A percentile compares a stretch with the other conserved stretches of the same genome.
These are phyloP conservation scores for Cutaneotrichosporon sp. DNA, from an alignment of 1,284 basidiomycete species.

Conservation along the genomic window DNA sequence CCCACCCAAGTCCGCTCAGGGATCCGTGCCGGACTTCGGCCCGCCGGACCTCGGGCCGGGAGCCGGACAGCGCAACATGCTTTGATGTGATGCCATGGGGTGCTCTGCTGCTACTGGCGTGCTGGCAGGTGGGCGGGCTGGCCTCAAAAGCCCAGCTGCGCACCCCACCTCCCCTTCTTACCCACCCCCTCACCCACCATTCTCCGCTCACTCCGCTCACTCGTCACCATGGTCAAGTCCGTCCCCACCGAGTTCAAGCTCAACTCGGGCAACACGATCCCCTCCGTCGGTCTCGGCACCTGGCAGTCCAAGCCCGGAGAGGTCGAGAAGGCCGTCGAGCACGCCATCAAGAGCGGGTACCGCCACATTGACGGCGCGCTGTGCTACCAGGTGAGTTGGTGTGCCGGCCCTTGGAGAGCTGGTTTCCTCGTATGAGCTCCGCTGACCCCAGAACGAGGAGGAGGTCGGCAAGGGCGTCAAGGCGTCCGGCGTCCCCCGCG, in stretches of 20 bases:
- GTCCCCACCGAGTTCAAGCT: slow-evolving; percentile 19
- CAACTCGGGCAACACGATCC: slow-evolving; percentile 68
- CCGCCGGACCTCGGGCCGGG: neutral
- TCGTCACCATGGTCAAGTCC: slow-evolving; percentile 3
- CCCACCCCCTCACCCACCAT: slow-evolving; percentile 1
- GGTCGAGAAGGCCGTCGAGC: slow-evolving; percentile 67
- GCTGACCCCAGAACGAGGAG: slow-evolving; percentile 69
- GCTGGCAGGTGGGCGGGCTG: no score
- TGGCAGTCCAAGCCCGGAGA: slow-evolving; percentile 76
- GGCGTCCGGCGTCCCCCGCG: slow-evolving; percentile 71
- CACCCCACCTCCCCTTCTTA: neutral
- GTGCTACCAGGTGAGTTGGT: slow-evolving; percentile 53
- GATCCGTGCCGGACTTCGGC: neutral
- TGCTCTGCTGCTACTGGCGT: no score
- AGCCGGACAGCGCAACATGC: neutral
- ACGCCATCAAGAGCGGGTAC: slow-evolving; percentile 73
- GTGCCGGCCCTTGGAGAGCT: no score
- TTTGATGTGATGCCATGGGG: no score
- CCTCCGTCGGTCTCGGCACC: slow-evolving; percentile 73
- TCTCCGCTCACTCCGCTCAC: neutral
- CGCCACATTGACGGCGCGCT: slow-evolving; percentile 76
- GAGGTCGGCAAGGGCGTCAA: slow-evolving; percentile 82
- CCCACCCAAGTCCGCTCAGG: neutral
- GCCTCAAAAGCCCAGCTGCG: neutral
- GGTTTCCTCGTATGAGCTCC: no score